phyloP scores from a whole-genome alignment of 768 basidiomycete species.

The Lactarius akahatsu region DNA sequence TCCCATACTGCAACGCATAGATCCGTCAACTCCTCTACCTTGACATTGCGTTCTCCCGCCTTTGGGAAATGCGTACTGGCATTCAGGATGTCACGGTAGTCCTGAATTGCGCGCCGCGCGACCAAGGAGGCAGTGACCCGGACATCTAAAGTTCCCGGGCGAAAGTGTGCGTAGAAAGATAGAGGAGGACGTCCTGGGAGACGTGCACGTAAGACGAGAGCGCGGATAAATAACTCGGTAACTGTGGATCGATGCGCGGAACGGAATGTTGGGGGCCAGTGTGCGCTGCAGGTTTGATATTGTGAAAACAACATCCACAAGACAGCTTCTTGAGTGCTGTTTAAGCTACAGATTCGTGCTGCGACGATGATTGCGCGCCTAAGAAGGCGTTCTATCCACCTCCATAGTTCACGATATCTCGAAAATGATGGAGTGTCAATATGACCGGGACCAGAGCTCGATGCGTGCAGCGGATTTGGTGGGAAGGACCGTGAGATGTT shows the following conservation, averaged over 20 bases:
- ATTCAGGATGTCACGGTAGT: constrained; percentile 67
- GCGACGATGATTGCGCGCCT: constrained; percentile 75
- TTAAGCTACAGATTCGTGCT: constrained; percentile 46
- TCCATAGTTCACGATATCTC: constrained; percentile 78
- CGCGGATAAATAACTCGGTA: constrained; percentile 68
- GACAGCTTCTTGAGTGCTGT: constrained; percentile 40
- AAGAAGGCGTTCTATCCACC: constrained; percentile 81
- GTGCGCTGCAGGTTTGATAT: constrained; percentile 58
- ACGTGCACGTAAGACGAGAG: constrained; percentile 53
- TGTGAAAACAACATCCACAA: constrained; percentile 65
- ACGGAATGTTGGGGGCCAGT: constrained; percentile 81
- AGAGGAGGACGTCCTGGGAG: constrained; percentile 15
- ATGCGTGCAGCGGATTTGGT: constrained; percentile 35
- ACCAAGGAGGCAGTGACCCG: constrained; percentile 51
- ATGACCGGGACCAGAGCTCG: constrained; percentile 37
- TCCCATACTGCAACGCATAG: constrained; percentile 82
- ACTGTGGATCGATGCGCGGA: constrained; percentile 72
- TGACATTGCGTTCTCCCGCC: constrained; percentile 74
- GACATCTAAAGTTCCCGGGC: constrained; percentile 27
- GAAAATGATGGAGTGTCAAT: constrained; percentile 56
- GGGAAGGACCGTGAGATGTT: constrained; percentile 42
- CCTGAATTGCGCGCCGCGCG: constrained; percentile 64
- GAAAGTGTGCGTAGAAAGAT: constrained; percentile 10
- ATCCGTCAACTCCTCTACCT: constrained; percentile 84
- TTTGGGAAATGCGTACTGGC: constrained; percentile 73